phyloP scores from a whole-genome alignment of 495 filamentous ascomycete species.

The Immersiella caudata region DNA sequence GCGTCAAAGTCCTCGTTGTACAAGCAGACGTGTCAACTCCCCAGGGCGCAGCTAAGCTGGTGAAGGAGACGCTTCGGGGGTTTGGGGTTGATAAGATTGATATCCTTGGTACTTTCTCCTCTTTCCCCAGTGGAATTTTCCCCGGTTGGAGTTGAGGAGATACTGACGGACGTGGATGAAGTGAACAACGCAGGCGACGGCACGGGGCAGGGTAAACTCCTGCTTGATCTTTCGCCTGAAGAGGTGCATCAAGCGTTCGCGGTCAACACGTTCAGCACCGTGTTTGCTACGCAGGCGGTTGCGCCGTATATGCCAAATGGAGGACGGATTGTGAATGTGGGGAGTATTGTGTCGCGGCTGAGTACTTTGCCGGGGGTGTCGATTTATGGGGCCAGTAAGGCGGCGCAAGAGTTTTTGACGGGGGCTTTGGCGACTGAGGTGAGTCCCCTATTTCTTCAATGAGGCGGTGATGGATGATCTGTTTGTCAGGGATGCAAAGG shows the following conservation, averaged over 20 bases:
- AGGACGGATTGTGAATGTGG: slow-evolving; percentile 49
- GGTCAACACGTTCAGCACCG: slow-evolving; percentile 35
- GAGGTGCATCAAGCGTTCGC: slow-evolving; percentile 29
- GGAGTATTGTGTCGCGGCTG: slow-evolving; percentile 43
- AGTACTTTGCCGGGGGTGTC: slow-evolving; percentile 9
- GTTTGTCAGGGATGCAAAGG: neutral
- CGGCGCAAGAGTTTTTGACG: slow-evolving; percentile 38
- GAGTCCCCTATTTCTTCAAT: no score
- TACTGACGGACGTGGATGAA: slow-evolving; percentile 6
- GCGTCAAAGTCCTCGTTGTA: slow-evolving; percentile 39
- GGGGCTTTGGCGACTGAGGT: slow-evolving; percentile 34
- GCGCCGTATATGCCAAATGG: slow-evolving; percentile 39
- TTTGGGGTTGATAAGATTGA: slow-evolving; percentile 40
- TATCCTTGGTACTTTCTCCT: slow-evolving; percentile 37
- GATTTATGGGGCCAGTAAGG: slow-evolving; percentile 39
- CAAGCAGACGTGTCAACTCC: slow-evolving; percentile 35
- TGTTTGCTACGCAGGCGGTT: slow-evolving; percentile 38
- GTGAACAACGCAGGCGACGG: slow-evolving; percentile 38
- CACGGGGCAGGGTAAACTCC: neutral
- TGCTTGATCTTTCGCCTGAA: slow-evolving; percentile 20
- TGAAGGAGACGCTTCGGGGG: slow-evolving; percentile 36
- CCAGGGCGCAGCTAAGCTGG: slow-evolving; percentile 36
- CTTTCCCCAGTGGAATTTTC: neutral
- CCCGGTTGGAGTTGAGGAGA: neutral
- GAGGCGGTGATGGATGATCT: no score